Evolutionary conservation across 2,329 filamentous ascomycete genomes (phyloP).

Genomic region (Pseudomassariella vexata): DNA sequence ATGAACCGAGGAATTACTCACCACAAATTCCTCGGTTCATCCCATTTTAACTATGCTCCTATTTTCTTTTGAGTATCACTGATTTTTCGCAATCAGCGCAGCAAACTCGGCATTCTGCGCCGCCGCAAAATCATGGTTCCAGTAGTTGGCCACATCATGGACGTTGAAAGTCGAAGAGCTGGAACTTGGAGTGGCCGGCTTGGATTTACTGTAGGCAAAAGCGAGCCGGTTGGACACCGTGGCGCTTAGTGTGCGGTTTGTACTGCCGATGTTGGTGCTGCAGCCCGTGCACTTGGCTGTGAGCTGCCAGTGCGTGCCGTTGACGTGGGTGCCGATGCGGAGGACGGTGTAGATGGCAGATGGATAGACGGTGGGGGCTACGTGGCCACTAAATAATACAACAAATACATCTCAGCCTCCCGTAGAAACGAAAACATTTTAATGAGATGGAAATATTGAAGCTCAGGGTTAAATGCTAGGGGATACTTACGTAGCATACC

Average conservation of each 20-base stretch:
- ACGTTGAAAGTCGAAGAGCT: constrained; percentile 17
- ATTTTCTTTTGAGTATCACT: too few species aligned
- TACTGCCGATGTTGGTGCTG: constrained; percentile 24
- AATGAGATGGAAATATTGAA: background rate
- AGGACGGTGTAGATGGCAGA: constrained; percentile 26
- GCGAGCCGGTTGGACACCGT: constrained; percentile 88
- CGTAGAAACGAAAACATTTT: background rate
- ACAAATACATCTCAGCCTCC: too few species aligned
- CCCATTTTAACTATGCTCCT: too few species aligned
- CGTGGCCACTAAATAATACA: constrained; percentile 26
- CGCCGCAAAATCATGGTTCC: constrained; percentile 24
- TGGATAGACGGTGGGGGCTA: constrained; percentile 23
- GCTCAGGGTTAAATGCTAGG: constrained; percentile 2
- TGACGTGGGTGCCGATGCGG: constrained; percentile 29
- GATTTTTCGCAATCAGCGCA: constrained; percentile 18
- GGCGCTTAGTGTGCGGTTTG: constrained; percentile 59
- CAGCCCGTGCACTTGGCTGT: constrained; percentile 32
- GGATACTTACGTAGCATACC: constrained; percentile 36
- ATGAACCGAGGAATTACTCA: too few species aligned
- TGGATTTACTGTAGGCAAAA: constrained; percentile 20
- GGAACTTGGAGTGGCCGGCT: constrained; percentile 16
- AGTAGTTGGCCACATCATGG: constrained; percentile 23
- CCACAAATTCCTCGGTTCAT: too few species aligned
- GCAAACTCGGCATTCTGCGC: constrained; percentile 21
- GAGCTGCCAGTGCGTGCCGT: constrained; percentile 34